phyloP scores from a whole-genome alignment of 352 stramenopile genomes.

The Globisporangium paroecandrum region DNA sequence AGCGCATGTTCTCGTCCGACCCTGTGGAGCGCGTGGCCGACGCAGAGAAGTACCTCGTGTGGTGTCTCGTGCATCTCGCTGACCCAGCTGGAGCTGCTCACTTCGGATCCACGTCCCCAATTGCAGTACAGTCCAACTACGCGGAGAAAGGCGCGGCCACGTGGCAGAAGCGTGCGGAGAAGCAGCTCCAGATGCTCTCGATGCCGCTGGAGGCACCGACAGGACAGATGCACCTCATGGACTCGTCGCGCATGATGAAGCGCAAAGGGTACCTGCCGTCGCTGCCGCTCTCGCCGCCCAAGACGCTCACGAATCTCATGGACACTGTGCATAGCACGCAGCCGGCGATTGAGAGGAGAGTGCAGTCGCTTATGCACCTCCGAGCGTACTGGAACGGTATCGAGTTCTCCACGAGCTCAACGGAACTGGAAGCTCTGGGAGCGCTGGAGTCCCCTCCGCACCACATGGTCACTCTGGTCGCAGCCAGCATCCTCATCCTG shows the following conservation, averaged over 20 bases:
- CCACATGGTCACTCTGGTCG: slow-evolving; percentile 58
- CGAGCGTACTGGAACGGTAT: slow-evolving; percentile 31
- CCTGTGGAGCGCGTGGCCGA: slow-evolving; percentile 40
- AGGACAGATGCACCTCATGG: slow-evolving; percentile 54
- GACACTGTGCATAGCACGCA: slow-evolving; percentile 35
- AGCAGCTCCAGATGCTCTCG: slow-evolving; percentile 62
- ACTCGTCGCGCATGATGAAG: slow-evolving; percentile 77
- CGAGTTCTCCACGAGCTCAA: slow-evolving; percentile 35
- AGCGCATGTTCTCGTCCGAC: slow-evolving; percentile 25
- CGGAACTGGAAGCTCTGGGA: slow-evolving; percentile 53
- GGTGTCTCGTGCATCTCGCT: slow-evolving; percentile 50
- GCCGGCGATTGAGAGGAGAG: slow-evolving; percentile 2
- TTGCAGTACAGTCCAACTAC: background rate
- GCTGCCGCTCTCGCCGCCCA: slow-evolving; percentile 49
- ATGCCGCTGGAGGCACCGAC: slow-evolving; percentile 58
- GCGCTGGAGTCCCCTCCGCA: slow-evolving; percentile 39
- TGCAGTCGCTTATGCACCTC: slow-evolving; percentile 13
- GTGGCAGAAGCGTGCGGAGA: slow-evolving; percentile 66
- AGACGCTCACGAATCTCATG: slow-evolving; percentile 62
- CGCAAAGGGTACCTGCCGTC: slow-evolving; percentile 60
- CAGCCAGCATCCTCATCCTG: slow-evolving; percentile 63
- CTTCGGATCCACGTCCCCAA: background rate
- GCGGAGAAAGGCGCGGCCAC: slow-evolving; percentile 14
- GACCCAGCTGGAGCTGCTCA: slow-evolving; percentile 8
- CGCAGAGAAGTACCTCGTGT: slow-evolving; percentile 65